Evolutionary conservation across 1,284 basidiomycete genomes (phyloP), one percentile per base, ranked within the genome.

Genomic region (Macrocybe sp.): DNA sequence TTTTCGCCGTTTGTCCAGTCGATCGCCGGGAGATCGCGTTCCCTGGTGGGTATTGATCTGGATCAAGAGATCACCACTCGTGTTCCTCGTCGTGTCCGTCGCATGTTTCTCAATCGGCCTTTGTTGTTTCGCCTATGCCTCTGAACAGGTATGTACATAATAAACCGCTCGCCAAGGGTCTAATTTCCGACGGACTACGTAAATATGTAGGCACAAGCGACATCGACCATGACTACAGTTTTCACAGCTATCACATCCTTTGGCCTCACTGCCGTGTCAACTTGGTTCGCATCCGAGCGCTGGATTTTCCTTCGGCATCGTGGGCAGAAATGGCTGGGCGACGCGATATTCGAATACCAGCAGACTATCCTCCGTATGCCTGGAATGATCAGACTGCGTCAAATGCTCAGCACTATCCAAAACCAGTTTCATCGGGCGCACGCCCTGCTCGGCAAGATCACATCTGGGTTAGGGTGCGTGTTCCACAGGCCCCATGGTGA

Each of bases 1-100:
- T 44, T 47, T 45, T 37, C 48, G 32, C 47, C 45, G 48, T 38
- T 31, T 7, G 44, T 45, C 29, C 47, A 73, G 73, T 55, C 75
- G 75, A 47, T 76, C 74, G 46, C 75, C 74, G 14, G 71, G 73
- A 8, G 70, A 75, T 61, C 77, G 81, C 48, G 82, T 86, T n/a
- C 84, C 85, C 0, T 87, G 84, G 83, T 87, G 85, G 83, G 83
- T 87, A 28, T 64, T 83, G 46, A 86, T 86, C 51, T 89, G 85
- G 85, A 87, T 88, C 64, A 85, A 85, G 59, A 70, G 83, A n/a
- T 85, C 83, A 1, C 85, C 85, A 7, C 70, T 86, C 35, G 81
- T 85, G 45, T 85, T 86, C 64, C 72, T 88, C 42, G 83, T 86
- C 37, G 69, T 85, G 55, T 85, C 83, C 35, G 83, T 86, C 30